Conservation (phyloP, 2,329 filamentous ascomycete species). For the Pyricularia pennisetigena region DNA sequence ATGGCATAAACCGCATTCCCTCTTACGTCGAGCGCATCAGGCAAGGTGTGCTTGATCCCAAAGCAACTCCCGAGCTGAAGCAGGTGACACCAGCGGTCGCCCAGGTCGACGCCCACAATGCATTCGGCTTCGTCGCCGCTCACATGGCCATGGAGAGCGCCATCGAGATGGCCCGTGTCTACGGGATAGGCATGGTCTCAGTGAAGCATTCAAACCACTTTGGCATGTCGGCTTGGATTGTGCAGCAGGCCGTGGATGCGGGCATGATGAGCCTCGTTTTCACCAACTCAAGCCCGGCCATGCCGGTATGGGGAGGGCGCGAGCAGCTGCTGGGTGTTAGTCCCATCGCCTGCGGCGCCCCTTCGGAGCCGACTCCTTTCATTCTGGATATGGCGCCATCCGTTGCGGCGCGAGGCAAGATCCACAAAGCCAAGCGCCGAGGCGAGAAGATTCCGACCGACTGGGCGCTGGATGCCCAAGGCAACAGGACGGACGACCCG, state of each 20-base stretch:
- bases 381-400: slow-evolving; percentile 68
- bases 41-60: slow-evolving; percentile 13
- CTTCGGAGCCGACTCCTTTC: slow-evolving; percentile 49
- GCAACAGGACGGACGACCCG: slow-evolving; percentile 61
- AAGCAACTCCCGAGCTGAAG: slow-evolving; percentile 9
- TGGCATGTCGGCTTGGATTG: slow-evolving; percentile 74
- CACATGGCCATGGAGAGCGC: slow-evolving; percentile 48
- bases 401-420: slow-evolving; percentile 61
- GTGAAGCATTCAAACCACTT: slow-evolving; percentile 75
- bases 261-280: slow-evolving; percentile 62
- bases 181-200: slow-evolving; percentile 66
- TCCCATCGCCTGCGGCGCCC: slow-evolving; percentile 68
- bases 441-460: slow-evolving; percentile 60
- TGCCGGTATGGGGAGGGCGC: slow-evolving; percentile 61
- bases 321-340: slow-evolving; percentile 63
- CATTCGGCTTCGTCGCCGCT: slow-evolving; percentile 18
- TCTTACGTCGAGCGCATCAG: slow-evolving; percentile 15
- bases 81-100: slow-evolving; percentile 17
- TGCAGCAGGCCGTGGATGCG: slow-evolving; percentile 66
- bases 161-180: slow-evolving; percentile 52
- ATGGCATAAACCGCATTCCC: slow-evolving; percentile 15
- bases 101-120: slow-evolving; percentile 17
- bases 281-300: slow-evolving; percentile 61
- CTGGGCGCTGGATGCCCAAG: slow-evolving; percentile 68
- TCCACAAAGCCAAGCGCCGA: slow-evolving; percentile 58